Base-by-base conservation (phyloP, 1,139 yeast species). In the Debaryomycetaceae sp. region DNA sequence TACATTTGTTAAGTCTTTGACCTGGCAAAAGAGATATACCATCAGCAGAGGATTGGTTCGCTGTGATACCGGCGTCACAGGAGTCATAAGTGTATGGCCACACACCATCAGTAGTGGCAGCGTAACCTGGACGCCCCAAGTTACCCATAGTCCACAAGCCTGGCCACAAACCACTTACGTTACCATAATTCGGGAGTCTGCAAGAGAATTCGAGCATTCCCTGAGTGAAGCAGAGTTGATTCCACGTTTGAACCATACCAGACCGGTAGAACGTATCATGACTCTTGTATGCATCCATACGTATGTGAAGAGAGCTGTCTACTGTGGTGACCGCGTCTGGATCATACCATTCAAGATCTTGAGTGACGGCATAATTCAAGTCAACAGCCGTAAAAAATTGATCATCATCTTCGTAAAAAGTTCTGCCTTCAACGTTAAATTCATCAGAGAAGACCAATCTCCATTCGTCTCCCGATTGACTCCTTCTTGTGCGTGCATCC, bases 131-230 rank as follows among this genome's bases (percentile, higher is more conserved):
- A 53, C 96, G 76, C 27, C 86, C 96, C 47, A 87, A 69, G 56
- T 88, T 87, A 40, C 96, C 96, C 76, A 88, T 73, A 1, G 93
- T 76, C 96, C 96, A 87, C 45, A 87, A 60, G 65, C 95, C 96
- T 1, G 96, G 96, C 96, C 96, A 87, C 45, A 87, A 68, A 37
- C 96, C 96, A 8, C 81, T 72, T 24, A 81, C 72, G 45, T 78
- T 68, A 50, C 91, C 93, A 50, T 75, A 78, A 47, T 85, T 85
- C 14, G 96, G 93, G 48, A 87, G 64, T 51, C 78, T 73, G 0
- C 87, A 89, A 6, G 87, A 80, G 8, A 85, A 75, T 59, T 85
- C 93, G 30, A 88, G 55, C 39, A 71, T 61, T 4, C 96, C 96
- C 60, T 87, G 87, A 9, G 89, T 82, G 56, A 85, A 86, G 61